Conservation (phyloP, 352 stramenopile genomes). For the Elongisporangium undulatum region DNA sequence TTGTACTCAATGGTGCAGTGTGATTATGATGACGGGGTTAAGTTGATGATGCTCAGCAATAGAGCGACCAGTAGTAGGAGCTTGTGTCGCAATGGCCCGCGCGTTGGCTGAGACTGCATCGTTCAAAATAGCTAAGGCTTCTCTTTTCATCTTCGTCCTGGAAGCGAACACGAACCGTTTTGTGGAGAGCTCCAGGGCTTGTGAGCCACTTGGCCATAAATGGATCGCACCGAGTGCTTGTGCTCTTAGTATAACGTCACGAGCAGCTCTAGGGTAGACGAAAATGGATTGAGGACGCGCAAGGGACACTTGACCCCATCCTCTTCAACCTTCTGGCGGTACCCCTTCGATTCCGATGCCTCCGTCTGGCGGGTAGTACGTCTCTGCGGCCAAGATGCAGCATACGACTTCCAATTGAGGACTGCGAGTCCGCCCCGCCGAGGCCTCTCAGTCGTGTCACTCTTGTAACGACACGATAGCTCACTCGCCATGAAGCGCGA, state of each 20-base stretch:
- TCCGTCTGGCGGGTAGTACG: neutral
- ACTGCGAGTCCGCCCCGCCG: neutral
- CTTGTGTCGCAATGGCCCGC: no score
- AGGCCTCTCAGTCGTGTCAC: neutral
- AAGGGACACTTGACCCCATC: neutral
- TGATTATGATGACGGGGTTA: no score
- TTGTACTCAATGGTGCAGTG: no score
- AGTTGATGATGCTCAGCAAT: no score
- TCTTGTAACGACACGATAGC: neutral
- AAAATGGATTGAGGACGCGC: neutral
- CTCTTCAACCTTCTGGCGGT: neutral
- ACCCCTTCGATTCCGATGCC: neutral
- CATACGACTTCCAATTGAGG: neutral
- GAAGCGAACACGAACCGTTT: no score
- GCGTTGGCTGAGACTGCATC: no score
- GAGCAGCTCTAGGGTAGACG: neutral
- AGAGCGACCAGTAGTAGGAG: no score
- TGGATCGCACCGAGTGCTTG: neutral
- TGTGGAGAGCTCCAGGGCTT: no score
- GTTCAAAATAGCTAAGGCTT: no score
- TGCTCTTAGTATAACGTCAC: neutral
- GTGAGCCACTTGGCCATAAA: no score
- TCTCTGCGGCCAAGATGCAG: neutral
- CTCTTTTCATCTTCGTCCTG: no score
- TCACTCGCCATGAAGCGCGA: neutral